Evolutionary conservation across 1,139 yeast genomes (phyloP).

Genomic region (Hansenula lynferdii): DNA sequence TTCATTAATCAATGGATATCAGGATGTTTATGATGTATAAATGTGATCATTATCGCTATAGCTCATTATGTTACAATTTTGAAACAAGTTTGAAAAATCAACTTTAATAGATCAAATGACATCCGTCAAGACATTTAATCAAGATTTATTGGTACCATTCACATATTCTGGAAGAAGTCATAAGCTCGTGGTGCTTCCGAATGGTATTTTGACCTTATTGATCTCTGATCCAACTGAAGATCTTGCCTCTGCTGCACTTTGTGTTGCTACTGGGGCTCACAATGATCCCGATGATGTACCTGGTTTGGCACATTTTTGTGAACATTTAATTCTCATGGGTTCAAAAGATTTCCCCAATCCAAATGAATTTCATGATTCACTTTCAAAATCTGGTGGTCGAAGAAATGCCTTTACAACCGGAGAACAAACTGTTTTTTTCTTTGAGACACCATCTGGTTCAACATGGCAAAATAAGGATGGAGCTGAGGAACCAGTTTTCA

Average conservation of each 20-base stretch:
- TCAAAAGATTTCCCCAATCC: constrained; percentile 49
- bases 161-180: constrained; percentile 32
- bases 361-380: constrained; percentile 37
- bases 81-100: background rate
- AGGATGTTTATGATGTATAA: too few species aligned
- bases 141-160: constrained; percentile 23
- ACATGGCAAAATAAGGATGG: constrained; percentile 13
- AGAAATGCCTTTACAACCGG: constrained; percentile 66
- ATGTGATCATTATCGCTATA: too few species aligned
- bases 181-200: constrained; percentile 41
- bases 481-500: constrained; percentile 34
- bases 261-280: constrained; percentile 61
- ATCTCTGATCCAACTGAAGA: constrained; percentile 53
- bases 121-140: constrained; percentile 13
- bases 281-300: constrained; percentile 49
- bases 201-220: constrained; percentile 47
- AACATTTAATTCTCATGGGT: constrained; percentile 60
- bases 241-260: constrained; percentile 41
- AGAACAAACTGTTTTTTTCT: constrained; percentile 55
- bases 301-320: constrained; percentile 74
- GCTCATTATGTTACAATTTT: background rate
- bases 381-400: constrained; percentile 47
- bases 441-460: constrained; percentile 48
- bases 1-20: too few species aligned
- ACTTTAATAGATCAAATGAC: background rate